Base-by-base conservation (phyloP, 495 filamentous ascomycete genomes). In the Penicillium diatomitis region DNA sequence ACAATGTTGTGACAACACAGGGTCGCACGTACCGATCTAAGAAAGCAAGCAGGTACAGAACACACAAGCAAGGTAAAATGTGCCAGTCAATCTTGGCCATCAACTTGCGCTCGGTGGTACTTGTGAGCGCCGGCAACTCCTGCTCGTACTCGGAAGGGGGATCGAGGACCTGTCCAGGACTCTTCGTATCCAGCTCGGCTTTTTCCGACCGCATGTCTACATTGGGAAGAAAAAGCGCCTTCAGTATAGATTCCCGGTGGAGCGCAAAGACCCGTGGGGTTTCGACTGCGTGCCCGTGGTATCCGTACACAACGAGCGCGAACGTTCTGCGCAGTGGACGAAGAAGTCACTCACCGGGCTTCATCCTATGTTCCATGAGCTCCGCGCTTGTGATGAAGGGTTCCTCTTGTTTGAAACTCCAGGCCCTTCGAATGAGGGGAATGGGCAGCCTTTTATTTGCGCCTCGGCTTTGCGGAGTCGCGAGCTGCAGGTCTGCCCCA, bases 31-130 rank as follows among this genome's bases (percentile, higher is more conserved):
- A 82, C 80, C 88, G 77, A 67, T 95, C 90, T 36, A 96, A 66
- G 63, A 96, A 96, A 42, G 90, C 90, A 31, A 95, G 71, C 11
- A 94, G 70, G 58, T 95, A 96, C 58, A 96, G 66, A 33, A 95
- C 70, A 58, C 83, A 87, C 39, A 96, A 68, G 54, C 85, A 86
- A 0, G 90, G 90, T 41, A 97, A 72, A 30, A 96, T 74, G 55
- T 83, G 82, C 57, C 81, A 68, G 62, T 97, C 90, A 55, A 95
- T 86, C 59, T 84, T 85, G 52, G 75, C 66, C 66, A 87, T 78
- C 41, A 96, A 70, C 54, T 71, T 79, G 52, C 78, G 74, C 70
- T 91, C 86, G 8, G 84, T 86, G 33, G 85, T 88, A 1, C 51
- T 50, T 6, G 57, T 65, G 32, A 74, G 65, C 31, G 50, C 54